Base-by-base conservation (phyloP, 1,284 basidiomycete genomes). In the Mycosarcoma mackinlayi region DNA sequence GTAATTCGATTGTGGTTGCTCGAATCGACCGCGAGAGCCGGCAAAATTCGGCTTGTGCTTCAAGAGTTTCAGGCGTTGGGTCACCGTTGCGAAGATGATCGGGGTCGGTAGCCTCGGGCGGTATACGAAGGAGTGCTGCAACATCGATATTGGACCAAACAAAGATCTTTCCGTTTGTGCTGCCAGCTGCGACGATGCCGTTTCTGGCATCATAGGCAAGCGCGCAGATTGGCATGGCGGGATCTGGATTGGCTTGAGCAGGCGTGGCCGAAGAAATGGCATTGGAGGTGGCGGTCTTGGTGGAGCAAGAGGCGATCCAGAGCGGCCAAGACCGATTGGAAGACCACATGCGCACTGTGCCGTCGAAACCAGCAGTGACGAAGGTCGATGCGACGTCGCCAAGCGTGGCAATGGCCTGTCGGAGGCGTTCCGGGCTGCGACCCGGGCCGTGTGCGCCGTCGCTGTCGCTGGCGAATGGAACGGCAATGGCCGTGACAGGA, bases 261-360 rank as follows among this genome's bases (percentile, higher is more conserved):
- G 45, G 50, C 3, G 60, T 55, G 8, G 34, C 41, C 8, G 69
- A 49, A 6, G 48, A 40, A 19, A 47, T 67, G 31, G 56, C 42
- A 21, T 66, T 63, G 21, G 53, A 46, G 1, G 38, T 38, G 11
- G 62, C 42, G 16, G 70, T 44, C 18, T 48, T 44, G 3, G 61
- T 35, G 13, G 67, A 54, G 9, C 62, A 50, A 6, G 64, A 55
- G 1, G 66, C 73, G 0, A 61, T 51, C 77, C 78, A 80, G 0
- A 81, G 55, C 5, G 77, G 78, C 59, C 66, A 59, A 3, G 61
- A 37, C 13, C 70, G 65, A 23, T 56, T 37, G 4, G 74, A 69
- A 18, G 68, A 64, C 80, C 80, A 82, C 34, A 82, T 48, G 24
- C 70, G 53, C 2, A 82, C 79, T 4, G 73, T 76, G 19, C 79